Base-by-base conservation (phyloP, 768 basidiomycete genomes). In the Exidia glandulosa region DNA sequence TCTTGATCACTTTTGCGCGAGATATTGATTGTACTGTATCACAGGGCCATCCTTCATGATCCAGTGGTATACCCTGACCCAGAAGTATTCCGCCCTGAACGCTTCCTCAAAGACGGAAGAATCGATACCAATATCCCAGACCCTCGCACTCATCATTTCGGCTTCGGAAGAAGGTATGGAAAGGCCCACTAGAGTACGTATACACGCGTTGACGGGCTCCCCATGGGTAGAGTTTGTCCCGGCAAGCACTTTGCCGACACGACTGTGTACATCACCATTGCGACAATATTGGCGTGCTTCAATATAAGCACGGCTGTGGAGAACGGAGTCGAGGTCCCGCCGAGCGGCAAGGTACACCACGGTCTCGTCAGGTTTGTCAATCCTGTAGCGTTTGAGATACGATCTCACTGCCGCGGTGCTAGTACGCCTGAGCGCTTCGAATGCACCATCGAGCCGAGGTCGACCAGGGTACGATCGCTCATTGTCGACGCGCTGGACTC, bases 231-330 rank as follows among this genome's bases (percentile, higher is more conserved):
- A 23, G 55, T 60, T 7, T 60, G 59, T 33, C 52, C 59, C 23
- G 59, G 59, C 1, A 48, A 52, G 19, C 55, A 55, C 32, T 36
- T 60, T 5, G 59, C 59, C 23, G 75, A 78, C 23, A 69, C 73
- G 1, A 75, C 73, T 2, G 58, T 72, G 3, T 71, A 67, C 16
- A 16, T 78, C 30, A 74, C 72, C 66, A 67, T 72, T 13, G 71
- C 74, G 3, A 72, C 72, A 30, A 68, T 65, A 12, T 66, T 78
- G 30, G 72, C 75, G 2, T 57, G 70, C 2, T 75, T 77, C 62
- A 63, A 64, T 14, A 73, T 78, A 54, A 59, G 55, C 75, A 63
- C 73, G 79, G 32, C 80, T 79, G 2, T 65, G 74, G 41, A 23
- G 41, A 45, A 45, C 19, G 41, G 41, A 1, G 2, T 45, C 12